A percentile compares a stretch with the other conserved stretches of the same genome.
Conservation (phyloP, 2,329 filamentous ascomycete genomes). For the Keithomyces neogunnii region DNA sequence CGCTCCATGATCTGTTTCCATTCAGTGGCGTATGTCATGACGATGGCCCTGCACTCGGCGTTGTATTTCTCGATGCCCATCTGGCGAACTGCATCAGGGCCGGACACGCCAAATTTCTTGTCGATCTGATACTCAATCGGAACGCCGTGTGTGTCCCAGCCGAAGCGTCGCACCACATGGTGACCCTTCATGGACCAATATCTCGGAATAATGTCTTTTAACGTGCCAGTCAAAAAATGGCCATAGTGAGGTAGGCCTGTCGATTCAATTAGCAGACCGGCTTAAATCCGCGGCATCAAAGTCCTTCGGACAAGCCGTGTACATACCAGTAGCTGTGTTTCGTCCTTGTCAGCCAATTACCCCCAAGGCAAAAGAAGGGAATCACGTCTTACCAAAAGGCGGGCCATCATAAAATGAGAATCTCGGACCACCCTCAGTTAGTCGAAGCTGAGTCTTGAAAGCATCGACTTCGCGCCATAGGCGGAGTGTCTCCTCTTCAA, state of each 20-base stretch:
- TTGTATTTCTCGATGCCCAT: slow-evolving; percentile 80
- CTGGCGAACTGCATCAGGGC: slow-evolving; percentile 70
- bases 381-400: slow-evolving; percentile 36
- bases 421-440: slow-evolving; percentile 65
- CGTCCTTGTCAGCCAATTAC: too few relatives aligned
- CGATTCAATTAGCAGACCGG: background rate
- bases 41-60: slow-evolving; percentile 73
- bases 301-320: background rate
- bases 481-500: slow-evolving; percentile 13
- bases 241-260: slow-evolving; percentile 24
- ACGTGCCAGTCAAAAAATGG: slow-evolving; percentile 75
- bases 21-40: slow-evolving; percentile 74
- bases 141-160: slow-evolving; percentile 56
- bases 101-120: slow-evolving; percentile 77
- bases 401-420: slow-evolving; percentile 87
- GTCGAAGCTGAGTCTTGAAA: slow-evolving; percentile 15
- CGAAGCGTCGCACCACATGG: slow-evolving; percentile 76
- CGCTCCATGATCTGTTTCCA: slow-evolving; percentile 72
- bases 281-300: background rate
- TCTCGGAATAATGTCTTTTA: slow-evolving; percentile 84
- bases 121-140: slow-evolving; percentile 73
- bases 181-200: slow-evolving; percentile 92
- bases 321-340: slow-evolving; percentile 5
- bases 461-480: slow-evolving; percentile 15
- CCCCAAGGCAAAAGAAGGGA: background rate